phyloP scores from a whole-genome alignment of 306 rosid genomes.

The Trifolium fragiferum region DNA sequence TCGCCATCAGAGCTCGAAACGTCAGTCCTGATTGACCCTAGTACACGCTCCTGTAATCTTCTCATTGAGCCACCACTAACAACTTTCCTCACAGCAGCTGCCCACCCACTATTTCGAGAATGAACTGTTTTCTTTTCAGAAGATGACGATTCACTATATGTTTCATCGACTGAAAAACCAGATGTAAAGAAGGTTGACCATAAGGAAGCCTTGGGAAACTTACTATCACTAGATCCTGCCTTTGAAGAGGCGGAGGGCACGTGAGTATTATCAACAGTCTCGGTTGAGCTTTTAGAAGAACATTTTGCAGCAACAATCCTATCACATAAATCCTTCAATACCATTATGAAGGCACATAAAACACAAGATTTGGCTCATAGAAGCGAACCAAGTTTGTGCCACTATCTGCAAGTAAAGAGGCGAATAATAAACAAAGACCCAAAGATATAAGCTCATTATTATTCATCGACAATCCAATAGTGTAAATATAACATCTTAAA shows the following conservation, averaged over 20 bases:
- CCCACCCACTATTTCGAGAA: constrained; percentile 76
- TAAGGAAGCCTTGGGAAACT: constrained; percentile 68
- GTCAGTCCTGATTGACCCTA: constrained; percentile 75
- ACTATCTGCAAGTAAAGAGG: constrained; percentile 47
- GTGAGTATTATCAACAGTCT: constrained; percentile 55
- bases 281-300: constrained; percentile 64
- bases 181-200: constrained; percentile 87
- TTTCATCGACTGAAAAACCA: constrained; percentile 72
- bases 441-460: constrained; percentile 11
- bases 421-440: constrained; percentile 33
- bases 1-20: constrained; percentile 76
- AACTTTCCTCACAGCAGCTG: constrained; percentile 76
- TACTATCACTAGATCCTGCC: constrained; percentile 59
- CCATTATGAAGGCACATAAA: constrained; percentile 57
- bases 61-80: constrained; percentile 79
- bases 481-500: constrained; percentile 16
- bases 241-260: constrained; percentile 54
- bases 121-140: constrained; percentile 75
- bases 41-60: constrained; percentile 78
- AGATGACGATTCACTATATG: constrained; percentile 64
- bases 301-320: constrained; percentile 60
- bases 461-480: constrained; percentile 25
- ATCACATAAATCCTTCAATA: constrained; percentile 72
- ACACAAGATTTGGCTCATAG: constrained; percentile 56
- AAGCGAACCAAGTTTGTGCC: constrained; percentile 47